Percentiles rank a stretch among this genome's conserved stretches.
These are phyloP conservation scores for Boehmeria nivea DNA, from an alignment of 306 rosid species.

Conservation along the genomic window DNA sequence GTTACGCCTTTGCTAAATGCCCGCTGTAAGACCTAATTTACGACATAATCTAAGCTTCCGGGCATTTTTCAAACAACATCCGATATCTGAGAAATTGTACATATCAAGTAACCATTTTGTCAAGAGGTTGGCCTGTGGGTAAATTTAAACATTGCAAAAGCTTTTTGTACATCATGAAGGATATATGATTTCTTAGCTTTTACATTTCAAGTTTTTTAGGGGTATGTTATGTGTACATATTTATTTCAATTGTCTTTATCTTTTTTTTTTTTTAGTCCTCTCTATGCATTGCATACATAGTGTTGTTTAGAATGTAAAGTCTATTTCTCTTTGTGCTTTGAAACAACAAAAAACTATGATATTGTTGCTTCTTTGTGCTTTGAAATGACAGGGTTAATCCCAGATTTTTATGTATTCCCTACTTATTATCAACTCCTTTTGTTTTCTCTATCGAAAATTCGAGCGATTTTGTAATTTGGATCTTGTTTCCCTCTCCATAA, in stretches of 20 bases:
- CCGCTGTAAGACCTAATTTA: constrained; percentile 15
- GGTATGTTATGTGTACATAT: neutral
- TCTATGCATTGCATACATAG: no score
- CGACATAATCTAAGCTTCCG: constrained; percentile 26
- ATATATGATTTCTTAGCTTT: neutral
- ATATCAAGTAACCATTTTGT: constrained; percentile 45
- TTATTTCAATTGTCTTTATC: neutral
- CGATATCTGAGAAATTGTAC: constrained; percentile 44
- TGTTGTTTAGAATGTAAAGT: constrained; percentile 1
- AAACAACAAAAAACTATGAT: neutral
- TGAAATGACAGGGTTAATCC: neutral
- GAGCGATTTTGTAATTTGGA: no score
- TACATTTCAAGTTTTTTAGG: neutral
- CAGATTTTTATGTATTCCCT: no score
- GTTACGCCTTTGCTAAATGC: constrained; percentile 15
- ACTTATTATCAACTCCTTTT: no score
- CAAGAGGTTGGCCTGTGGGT: constrained; percentile 23
- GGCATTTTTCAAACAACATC: no score
- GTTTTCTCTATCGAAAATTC: no score
- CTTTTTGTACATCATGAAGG: neutral
- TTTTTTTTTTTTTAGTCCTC: neutral
- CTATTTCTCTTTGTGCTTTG: constrained; percentile 5
- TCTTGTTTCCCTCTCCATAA: no score
- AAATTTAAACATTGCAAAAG: constrained; percentile 7
- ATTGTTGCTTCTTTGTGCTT: constrained; percentile 7